Conservation (phyloP, 1,284 basidiomycete genomes). For the Fomitiporia mediterranea region DNA sequence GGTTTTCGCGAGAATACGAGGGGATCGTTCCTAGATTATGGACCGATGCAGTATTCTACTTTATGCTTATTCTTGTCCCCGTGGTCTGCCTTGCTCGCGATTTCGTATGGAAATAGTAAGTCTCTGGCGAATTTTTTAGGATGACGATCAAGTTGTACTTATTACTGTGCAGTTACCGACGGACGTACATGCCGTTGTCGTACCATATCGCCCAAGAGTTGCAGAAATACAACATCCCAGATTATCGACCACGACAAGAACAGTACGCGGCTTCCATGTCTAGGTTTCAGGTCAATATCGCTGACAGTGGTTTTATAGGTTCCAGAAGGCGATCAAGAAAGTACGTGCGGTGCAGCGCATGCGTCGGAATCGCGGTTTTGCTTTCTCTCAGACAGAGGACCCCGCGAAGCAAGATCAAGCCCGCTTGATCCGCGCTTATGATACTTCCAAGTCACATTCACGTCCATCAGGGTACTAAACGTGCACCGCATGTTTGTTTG, state of each 20-base stretch:
- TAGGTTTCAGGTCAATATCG: conserved; percentile 10
- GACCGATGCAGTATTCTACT: conserved; percentile 86
- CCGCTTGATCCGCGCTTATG: conserved; percentile 83
- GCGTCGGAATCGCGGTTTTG: conserved; percentile 91
- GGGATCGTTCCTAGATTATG: conserved; percentile 87
- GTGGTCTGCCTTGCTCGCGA: conserved; percentile 87
- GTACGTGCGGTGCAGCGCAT: conserved; percentile 94
- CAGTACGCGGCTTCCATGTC: conserved; percentile 57
- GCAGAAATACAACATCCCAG: conserved; percentile 96
- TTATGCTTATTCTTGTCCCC: conserved; percentile 86
- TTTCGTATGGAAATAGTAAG: conserved; percentile 93
- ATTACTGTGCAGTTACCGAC: conserved; percentile 63
- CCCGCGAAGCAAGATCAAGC: conserved; percentile 80
- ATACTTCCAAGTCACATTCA: conserved; percentile 71
- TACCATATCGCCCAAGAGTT: conserved; percentile 98
- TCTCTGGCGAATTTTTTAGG: conserved; percentile 21
- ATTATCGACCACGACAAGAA: conserved; percentile 95
- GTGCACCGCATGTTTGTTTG: background rate
- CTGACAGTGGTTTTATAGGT: conserved; percentile 41
- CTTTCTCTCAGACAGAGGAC: conserved; percentile 93
- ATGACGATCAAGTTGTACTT: conserved; percentile 11
- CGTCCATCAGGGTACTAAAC: conserved; percentile 68
- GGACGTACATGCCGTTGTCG: conserved; percentile 86
- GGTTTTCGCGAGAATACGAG: conserved; percentile 87
- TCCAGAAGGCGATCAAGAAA: conserved; percentile 98